Evolutionary conservation across 2,329 filamentous ascomycete species (phyloP).

Genomic region (Nemania sp.): DNA sequence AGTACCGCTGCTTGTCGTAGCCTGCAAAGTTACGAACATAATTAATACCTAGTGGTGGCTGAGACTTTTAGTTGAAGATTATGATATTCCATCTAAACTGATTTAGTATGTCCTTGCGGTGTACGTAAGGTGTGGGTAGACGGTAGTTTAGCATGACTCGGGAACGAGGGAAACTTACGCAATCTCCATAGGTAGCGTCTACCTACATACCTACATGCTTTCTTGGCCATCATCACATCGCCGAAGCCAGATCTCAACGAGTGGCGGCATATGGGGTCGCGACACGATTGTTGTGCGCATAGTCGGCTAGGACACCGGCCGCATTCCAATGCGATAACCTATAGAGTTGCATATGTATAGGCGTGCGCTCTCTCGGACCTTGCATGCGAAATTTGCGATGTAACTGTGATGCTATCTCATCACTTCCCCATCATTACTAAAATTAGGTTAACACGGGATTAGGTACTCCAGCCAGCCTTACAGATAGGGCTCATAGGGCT

Average conservation of each 20-base stretch:
- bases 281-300: constrained; percentile 7
- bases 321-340: constrained; percentile 14
- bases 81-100: background rate
- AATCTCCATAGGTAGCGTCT: background rate
- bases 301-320: constrained; percentile 23
- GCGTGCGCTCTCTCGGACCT: constrained; percentile 15
- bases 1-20: background rate
- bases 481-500: constrained; percentile 34
- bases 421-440: constrained; percentile 21
- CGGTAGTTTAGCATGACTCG: constrained; percentile 3
- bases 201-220: too few species aligned
- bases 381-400: constrained; percentile 33
- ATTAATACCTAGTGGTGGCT: background rate
- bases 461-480: constrained; percentile 39
- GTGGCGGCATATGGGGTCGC: constrained; percentile 1
- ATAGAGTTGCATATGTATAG: constrained; percentile 10
- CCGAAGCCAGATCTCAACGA: constrained; percentile 10
- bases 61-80: background rate
- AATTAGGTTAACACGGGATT: constrained; percentile 26
- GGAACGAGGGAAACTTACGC: background rate
- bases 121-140: background rate
- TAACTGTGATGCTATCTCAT: constrained; percentile 24
- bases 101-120: background rate
- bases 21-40: background rate
- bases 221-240: background rate